phyloP scores from a whole-genome alignment of 495 filamentous ascomycete species.

The Aspergillus sparsus region DNA sequence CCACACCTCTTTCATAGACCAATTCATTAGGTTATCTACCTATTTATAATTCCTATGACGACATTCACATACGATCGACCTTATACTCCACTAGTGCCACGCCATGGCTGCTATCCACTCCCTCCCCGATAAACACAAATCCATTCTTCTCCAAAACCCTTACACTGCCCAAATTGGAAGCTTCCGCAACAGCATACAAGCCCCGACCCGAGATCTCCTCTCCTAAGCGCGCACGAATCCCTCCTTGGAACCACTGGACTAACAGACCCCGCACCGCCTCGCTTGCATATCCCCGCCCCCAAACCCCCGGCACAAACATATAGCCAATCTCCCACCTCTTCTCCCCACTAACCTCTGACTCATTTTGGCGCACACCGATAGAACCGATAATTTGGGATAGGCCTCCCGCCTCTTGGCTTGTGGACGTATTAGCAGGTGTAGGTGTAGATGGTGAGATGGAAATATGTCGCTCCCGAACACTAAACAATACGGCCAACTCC shows the following conservation, averaged over 20 bases:
- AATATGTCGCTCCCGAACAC: slow-evolving; percentile 1
- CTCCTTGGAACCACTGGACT: slow-evolving; percentile 5
- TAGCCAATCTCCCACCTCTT: slow-evolving; percentile 25
- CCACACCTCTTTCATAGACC: neutral
- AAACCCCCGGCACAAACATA: slow-evolving; percentile 18
- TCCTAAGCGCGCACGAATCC: neutral
- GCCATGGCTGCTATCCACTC: slow-evolving; percentile 17
- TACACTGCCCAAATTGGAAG: slow-evolving; percentile 17
- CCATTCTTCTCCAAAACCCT: slow-evolving; percentile 24
- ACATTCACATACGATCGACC: neutral
- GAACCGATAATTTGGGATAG: slow-evolving; percentile 2
- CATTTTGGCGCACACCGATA: neutral
- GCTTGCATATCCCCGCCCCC: slow-evolving; percentile 25
- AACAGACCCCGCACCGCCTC: slow-evolving; percentile 20
- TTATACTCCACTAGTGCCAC: slow-evolving; percentile 15
- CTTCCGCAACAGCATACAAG: slow-evolving; percentile 16
- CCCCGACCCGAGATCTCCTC: neutral
- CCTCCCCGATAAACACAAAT: slow-evolving; percentile 16
- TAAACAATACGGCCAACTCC: neutral
- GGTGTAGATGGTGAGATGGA: neutral
- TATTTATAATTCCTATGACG: neutral
- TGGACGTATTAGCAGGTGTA: neutral
- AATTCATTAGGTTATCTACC: neutral
- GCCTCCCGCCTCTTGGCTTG: neutral
- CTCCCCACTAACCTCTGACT: neutral